Evolutionary conservation across 2,329 filamentous ascomycete genomes (phyloP).

Genomic region (Ophiostoma novo-ulmi): DNA sequence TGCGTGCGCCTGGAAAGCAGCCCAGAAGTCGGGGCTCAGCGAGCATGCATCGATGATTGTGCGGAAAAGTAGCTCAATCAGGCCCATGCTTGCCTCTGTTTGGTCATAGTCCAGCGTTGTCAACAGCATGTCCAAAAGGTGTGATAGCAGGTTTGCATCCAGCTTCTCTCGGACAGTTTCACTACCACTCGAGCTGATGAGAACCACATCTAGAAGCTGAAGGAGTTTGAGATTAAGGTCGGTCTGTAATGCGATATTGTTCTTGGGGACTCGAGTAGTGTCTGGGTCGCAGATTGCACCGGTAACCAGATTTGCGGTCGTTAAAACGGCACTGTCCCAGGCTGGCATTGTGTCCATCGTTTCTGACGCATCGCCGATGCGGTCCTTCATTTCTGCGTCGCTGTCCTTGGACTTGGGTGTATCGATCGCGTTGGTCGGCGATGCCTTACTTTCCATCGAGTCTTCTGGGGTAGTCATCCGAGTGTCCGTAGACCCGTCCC

Average conservation of each 20-base stretch:
- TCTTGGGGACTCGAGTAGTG: conserved; percentile 42
- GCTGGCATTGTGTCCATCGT: neutral
- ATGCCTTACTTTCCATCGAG: neutral
- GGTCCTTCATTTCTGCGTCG: neutral
- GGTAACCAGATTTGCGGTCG: conserved; percentile 33
- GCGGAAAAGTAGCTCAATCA: conserved; percentile 35
- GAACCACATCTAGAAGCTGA: conserved; percentile 50
- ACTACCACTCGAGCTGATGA: conserved; percentile 37
- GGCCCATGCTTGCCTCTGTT: conserved; percentile 21
- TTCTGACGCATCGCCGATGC: neutral
- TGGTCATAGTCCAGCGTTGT: conserved; percentile 24
- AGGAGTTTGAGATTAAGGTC: conserved; percentile 51
- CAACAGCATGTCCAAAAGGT: conserved; percentile 33
- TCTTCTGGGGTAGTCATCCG: neutral
- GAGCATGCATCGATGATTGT: conserved; percentile 40
- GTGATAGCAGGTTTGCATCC: conserved; percentile 31
- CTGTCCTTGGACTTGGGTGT: neutral
- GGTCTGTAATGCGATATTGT: conserved; percentile 43
- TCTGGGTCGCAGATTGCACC: conserved; percentile 55
- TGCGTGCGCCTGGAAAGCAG: conserved; percentile 34
- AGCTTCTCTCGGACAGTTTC: conserved; percentile 27
- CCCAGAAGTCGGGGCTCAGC: conserved; percentile 39
- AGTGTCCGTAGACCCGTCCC: neutral
- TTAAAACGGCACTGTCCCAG: neutral
- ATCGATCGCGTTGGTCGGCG: neutral